These are phyloP conservation scores for Podospora comata DNA, from an alignment of 495 filamentous ascomycete species.

Conservation along the genomic window DNA sequence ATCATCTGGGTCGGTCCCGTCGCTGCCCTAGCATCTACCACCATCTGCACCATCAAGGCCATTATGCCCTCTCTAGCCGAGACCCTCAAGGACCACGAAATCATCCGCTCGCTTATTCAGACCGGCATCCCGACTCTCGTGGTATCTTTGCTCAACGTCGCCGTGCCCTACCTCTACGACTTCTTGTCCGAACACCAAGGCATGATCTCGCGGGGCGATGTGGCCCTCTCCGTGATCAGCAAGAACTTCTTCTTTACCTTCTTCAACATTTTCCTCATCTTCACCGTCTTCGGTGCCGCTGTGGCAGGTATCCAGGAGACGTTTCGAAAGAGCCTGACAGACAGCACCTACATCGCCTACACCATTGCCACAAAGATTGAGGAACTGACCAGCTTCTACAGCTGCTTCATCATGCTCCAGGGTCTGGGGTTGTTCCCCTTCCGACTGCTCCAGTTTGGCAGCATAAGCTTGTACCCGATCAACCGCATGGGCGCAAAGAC, in stretches of 20 bases:
- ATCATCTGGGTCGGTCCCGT: constrained; percentile 88
- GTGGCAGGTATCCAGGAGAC: constrained; percentile 67
- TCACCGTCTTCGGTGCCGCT: constrained; percentile 86
- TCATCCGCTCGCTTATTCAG: constrained; percentile 72
- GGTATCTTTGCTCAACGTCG: constrained; percentile 79
- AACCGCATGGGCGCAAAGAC: constrained; percentile 75
- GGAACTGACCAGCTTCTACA: constrained; percentile 75
- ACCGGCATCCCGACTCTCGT: constrained; percentile 83
- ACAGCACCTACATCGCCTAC: constrained; percentile 74
- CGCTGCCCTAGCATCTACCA: constrained; percentile 71
- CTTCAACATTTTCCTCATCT: constrained; percentile 96
- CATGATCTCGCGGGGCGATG: constrained; percentile 88
- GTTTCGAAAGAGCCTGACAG: constrained; percentile 68
- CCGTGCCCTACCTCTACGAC: constrained; percentile 92
- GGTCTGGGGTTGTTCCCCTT: constrained; percentile 90
- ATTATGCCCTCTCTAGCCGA: constrained; percentile 69
- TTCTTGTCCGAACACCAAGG: constrained; percentile 88
- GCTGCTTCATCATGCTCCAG: constrained; percentile 92
- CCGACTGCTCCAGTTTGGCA: constrained; percentile 85
- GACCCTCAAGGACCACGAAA: constrained; percentile 60
- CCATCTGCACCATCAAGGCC: constrained; percentile 70
- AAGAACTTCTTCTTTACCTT: constrained; percentile 99
- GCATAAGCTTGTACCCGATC: constrained; percentile 79
- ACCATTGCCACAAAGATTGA: constrained; percentile 73
- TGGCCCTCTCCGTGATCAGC: constrained; percentile 92